Base-by-base conservation (phyloP, 1,284 basidiomycete genomes). In the Pseudozyma hubeiensis region DNA sequence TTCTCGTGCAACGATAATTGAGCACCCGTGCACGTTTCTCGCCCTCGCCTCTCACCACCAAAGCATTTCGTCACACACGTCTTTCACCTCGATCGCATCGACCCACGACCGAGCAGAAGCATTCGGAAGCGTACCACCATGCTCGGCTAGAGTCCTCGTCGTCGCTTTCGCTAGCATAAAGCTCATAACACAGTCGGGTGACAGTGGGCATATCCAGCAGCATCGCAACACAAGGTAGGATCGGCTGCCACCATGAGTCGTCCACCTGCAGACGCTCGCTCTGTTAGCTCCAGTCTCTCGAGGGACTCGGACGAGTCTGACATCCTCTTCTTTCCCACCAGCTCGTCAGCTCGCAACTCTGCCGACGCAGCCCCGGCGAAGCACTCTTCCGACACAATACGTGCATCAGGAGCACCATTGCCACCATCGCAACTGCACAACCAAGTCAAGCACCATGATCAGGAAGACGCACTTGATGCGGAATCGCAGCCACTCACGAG, bases 261-360 rank as follows among this genome's bases (percentile, higher is more conserved):
- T 2, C 57, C 29, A 41, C n/a, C 57, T 14, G 49, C 57, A 8
- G 67, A 70, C 30, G 46, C 53, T 10, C 39, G 62, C 10, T 70
- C 67, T 4, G 48, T 70, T 35, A 29, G 45, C 45, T 64, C 67
- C 11, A 57, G 64, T 24, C 62, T 47, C 16, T 64, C 67, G 4
- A 47, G 46, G 41, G 61, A 60, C 29, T 64, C 64, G 43, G 64
- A 64, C 34, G 57, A 64, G 17, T 67, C 70, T 30, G 60, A 64
- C 39, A 67, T 73, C 40, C 44, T 73, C 51, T 73, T 67, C 54
- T 73, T 73, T 24, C 70, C 70, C 14, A 73, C 70, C 53, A 47
- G 37, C 37, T 56, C 64, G 10, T 63, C 70, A 1, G 61, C 60
- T n/a, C 64, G 70, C 55, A 65, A 67, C 30, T 67, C 70, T 9